These are phyloP conservation scores for Psidium friedrichsthalianum DNA, from an alignment of 345 rosid species.

Conservation along the genomic window DNA sequence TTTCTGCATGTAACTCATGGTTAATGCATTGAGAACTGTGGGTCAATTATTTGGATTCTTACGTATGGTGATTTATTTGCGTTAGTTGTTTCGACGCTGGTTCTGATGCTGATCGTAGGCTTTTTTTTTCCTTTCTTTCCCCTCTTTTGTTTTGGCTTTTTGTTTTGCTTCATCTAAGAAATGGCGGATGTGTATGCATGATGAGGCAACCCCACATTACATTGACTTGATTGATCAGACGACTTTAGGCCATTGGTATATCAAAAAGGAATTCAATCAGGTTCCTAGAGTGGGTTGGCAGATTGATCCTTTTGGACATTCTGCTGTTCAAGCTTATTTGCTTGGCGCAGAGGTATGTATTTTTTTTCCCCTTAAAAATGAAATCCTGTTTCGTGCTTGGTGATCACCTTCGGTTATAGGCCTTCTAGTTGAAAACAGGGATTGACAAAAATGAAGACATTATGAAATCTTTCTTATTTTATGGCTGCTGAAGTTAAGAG, in stretches of 20 bases:
- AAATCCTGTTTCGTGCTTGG: neutral
- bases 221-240: slow-evolving; percentile 95
- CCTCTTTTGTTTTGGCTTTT: neutral
- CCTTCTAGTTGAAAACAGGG: neutral
- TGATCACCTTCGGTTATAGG: neutral
- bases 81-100: neutral
- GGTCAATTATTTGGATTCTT: neutral
- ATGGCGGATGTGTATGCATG: slow-evolving; percentile 95
- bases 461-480: neutral
- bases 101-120: neutral
- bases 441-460: neutral
- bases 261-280: slow-evolving; percentile 70
- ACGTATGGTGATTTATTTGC: neutral
- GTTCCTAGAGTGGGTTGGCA: slow-evolving; percentile 98
- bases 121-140: neutral
- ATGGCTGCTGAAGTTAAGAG: neutral
- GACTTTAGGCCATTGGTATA: slow-evolving; percentile 72
- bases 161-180: slow-evolving; percentile 23
- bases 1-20: neutral
- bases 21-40: neutral
- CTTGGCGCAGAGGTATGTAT: slow-evolving; percentile 80
- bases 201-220: slow-evolving; percentile 87
- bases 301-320: slow-evolving; percentile 94
- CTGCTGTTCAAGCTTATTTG: slow-evolving; percentile 89
- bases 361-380: neutral